Evolutionary conservation across 805 yeast species (phyloP), one percentile per base, ranked within the genome.

Genomic region (Candida sakaeoensis): DNA sequence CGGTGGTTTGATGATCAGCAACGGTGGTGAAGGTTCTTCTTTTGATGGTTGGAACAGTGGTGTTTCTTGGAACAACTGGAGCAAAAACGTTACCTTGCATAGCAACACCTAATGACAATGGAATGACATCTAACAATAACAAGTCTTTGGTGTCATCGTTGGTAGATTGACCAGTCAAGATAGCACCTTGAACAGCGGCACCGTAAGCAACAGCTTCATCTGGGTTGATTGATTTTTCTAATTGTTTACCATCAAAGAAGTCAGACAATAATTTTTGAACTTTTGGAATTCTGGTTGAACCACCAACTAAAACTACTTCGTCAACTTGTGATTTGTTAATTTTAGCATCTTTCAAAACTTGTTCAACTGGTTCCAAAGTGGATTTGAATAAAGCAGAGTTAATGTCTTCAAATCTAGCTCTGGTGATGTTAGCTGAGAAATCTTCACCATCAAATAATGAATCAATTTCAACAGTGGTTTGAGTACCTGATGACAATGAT

Each of bases 161-260:
- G 43, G 74, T 68, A 48, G 71, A 65, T 60, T 68, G 73, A 54
- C 74, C 74, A 50, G 74, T 68, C 57, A 68, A 67, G 63, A 68
- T 68, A 53, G 74, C 74, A 68, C 73, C 74, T 57, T 68, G 74
- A 45, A 68, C 74, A 47, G 73, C 73, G 48, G 73, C 74, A 67
- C 74, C 74, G 63, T 68, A 68, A 50, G 74, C 74, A 56, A 68
- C 74, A 57, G 74, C 74, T 60, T 68, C 74, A 63, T 68, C 74
- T 41, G 74, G 74, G 71, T 68, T 68, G 51, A 68, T 68, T 42
- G 72, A 67, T 60, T 66, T 68, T 58, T 68, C 72, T 55, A 68
- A 67, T 58, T 67, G 71, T 61, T 68, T 68, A 63, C 74, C 74
- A 45, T 68, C 72, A 50, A 68, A 68, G 68, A 67, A 68, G 63